Conservation (phyloP, 495 filamentous ascomycete genomes). For the Neurospora tetrasperma region DNA sequence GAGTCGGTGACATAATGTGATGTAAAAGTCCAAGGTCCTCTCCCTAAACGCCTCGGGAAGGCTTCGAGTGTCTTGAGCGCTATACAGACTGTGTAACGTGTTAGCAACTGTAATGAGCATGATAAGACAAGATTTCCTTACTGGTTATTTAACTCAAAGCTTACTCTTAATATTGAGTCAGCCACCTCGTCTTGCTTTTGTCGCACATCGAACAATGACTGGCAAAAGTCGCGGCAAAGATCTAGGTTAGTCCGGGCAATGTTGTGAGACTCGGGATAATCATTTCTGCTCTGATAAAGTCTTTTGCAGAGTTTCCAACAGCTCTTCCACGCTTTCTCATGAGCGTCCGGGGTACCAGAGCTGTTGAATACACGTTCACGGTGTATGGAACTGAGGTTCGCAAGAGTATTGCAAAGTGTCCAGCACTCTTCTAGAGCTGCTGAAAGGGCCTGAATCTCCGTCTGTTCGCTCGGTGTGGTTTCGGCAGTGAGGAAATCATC, state of each 20-base stretch:
- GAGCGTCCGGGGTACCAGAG: constrained; percentile 56
- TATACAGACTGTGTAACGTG: constrained; percentile 52
- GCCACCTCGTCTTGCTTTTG: constrained; percentile 61
- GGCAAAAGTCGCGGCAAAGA: constrained; percentile 84
- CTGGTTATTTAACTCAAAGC: constrained; percentile 93
- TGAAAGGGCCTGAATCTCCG: constrained; percentile 61
- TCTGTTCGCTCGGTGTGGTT: constrained; percentile 38
- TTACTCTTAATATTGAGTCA: constrained; percentile 80
- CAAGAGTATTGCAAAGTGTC: constrained; percentile 87
- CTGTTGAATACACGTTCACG: constrained; percentile 65
- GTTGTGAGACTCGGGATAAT: constrained; percentile 55
- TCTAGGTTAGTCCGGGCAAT: constrained; percentile 64
- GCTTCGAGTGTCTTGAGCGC: constrained; percentile 68
- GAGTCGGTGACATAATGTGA: constrained; percentile 80
- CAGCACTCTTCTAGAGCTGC: constrained; percentile 81
- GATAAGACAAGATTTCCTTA: constrained; percentile 12
- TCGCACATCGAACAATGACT: constrained; percentile 76
- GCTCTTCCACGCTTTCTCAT: constrained; percentile 81
- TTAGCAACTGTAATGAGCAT: constrained; percentile 9
- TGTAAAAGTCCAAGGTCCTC: constrained; percentile 84
- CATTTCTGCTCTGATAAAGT: constrained; percentile 69
- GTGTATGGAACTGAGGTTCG: constrained; percentile 74
- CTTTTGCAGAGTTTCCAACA: constrained; percentile 88
- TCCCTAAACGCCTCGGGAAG: constrained; percentile 84
- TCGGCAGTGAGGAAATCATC: constrained; percentile 29